Evolutionary conservation across 768 basidiomycete genomes (phyloP).

Genomic region (Pholiota conissans): DNA sequence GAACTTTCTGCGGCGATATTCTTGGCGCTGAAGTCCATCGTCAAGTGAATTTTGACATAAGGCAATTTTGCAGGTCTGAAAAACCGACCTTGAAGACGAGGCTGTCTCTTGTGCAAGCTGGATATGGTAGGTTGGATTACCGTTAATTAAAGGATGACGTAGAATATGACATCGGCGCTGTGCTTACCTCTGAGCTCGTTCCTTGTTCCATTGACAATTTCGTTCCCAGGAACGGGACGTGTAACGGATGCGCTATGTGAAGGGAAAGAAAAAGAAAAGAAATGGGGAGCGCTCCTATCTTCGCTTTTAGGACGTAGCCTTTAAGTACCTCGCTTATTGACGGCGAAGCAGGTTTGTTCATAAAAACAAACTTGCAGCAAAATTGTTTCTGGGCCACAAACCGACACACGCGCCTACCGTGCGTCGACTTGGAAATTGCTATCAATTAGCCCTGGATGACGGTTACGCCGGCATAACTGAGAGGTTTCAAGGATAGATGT

Average conservation of each 20-base stretch:
- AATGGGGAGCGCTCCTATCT: not conserved
- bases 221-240: too few relatives aligned
- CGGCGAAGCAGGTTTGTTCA: not conserved
- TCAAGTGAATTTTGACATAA: not conserved
- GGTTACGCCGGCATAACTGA: not conserved
- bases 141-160: not conserved
- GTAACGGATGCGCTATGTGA: not conserved
- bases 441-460: not conserved
- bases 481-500: too few relatives aligned
- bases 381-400: not conserved
- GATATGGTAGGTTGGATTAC: not conserved
- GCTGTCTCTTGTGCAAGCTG: not conserved
- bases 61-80: not conserved
- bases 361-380: not conserved
- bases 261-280: not conserved
- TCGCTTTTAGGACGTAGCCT: not conserved
- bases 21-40: not conserved
- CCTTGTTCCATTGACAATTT: not conserved
- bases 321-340: not conserved
- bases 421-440: not conserved
- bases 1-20: constrained; percentile 4
- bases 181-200: not conserved
- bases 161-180: not conserved
- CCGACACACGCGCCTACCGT: not conserved
- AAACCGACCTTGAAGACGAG: not conserved